phyloP scores from a whole-genome alignment of 2,329 filamentous ascomycete species.

The Lasiodiplodia theobromae region DNA sequence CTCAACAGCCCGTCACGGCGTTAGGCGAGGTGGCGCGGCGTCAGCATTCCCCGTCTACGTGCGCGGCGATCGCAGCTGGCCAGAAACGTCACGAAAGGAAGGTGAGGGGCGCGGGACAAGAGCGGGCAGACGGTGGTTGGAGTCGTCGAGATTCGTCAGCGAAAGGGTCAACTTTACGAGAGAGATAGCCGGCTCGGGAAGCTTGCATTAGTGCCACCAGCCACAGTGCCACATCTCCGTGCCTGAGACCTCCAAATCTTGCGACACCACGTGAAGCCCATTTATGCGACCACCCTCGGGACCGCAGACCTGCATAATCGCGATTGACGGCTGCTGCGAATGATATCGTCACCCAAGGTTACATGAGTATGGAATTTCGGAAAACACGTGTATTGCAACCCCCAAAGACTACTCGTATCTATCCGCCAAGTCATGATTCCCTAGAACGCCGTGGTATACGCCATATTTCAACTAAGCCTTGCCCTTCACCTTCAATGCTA shows the following conservation, averaged over 20 bases:
- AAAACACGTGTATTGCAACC: background rate
- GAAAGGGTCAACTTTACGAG: slow-evolving; percentile 26
- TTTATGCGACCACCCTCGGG: background rate
- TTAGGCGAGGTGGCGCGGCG: slow-evolving; percentile 27
- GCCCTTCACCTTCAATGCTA: slow-evolving; percentile 42
- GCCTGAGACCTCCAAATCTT: slow-evolving; percentile 4
- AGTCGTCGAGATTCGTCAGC: slow-evolving; percentile 21
- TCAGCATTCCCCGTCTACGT: slow-evolving; percentile 26
- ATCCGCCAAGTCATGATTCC: background rate
- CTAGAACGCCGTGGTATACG: slow-evolving; percentile 2
- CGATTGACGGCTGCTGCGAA: background rate
- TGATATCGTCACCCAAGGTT: background rate
- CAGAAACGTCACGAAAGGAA: background rate
- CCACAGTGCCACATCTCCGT: slow-evolving; percentile 25
- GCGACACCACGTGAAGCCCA: background rate
- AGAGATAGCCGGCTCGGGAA: slow-evolving; percentile 26
- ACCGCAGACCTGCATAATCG: background rate
- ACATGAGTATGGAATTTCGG: background rate
- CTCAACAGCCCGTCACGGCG: slow-evolving; percentile 29
- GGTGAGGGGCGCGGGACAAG: slow-evolving; percentile 3
- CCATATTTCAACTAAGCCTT: slow-evolving; percentile 34
- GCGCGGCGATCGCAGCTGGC: slow-evolving; percentile 24
- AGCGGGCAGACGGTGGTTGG: background rate
- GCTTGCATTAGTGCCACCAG: slow-evolving; percentile 27
- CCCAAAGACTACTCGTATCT: background rate